phyloP scores from a whole-genome alignment of 768 basidiomycete species.

The Phlebiopsis flavidoalba region DNA sequence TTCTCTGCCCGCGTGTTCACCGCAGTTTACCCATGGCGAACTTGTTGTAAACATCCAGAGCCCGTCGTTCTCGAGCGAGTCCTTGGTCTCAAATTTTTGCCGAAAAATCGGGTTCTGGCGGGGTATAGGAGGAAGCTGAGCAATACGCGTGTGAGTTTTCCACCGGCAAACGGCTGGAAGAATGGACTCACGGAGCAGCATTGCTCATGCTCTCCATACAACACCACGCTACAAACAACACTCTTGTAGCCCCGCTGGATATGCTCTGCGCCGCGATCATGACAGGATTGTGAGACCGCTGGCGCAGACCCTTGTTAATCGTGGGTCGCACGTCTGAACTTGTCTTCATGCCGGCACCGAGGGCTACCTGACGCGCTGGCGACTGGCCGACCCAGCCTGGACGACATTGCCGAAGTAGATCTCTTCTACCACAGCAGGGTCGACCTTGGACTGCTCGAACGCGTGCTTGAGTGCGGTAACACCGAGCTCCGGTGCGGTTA shows the following conservation, averaged over 20 bases:
- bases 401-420: constrained; percentile 97
- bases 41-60: constrained; percentile 97
- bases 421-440: constrained; percentile 85
- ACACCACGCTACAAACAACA: constrained; percentile 84
- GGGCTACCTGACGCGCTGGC: constrained; percentile 97
- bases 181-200: constrained; percentile 78
- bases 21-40: constrained; percentile 99
- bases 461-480: constrained; percentile 86
- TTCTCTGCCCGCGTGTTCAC: constrained; percentile 81
- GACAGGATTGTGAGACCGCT: constrained; percentile 41
- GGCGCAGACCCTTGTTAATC: constrained; percentile 97
- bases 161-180: not conserved
- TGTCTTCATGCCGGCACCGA: constrained; percentile 77
- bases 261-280: constrained; percentile 93
- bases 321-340: constrained; percentile 90
- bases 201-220: constrained; percentile 99
- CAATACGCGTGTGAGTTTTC: not conserved
- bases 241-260: constrained; percentile 62
- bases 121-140: constrained; percentile 73
- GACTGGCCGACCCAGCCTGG: constrained; percentile 97
- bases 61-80: constrained; percentile 89
- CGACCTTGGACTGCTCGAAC: constrained; percentile 71
- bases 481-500: constrained; percentile 92
- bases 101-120: constrained; percentile 80
- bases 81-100: constrained; percentile 84